Percentiles rank a stretch among this genome's conserved stretches.
Evolutionary conservation across 2,329 filamentous ascomycete species (phyloP).

Genomic region (Calonectria crousiana): DNA sequence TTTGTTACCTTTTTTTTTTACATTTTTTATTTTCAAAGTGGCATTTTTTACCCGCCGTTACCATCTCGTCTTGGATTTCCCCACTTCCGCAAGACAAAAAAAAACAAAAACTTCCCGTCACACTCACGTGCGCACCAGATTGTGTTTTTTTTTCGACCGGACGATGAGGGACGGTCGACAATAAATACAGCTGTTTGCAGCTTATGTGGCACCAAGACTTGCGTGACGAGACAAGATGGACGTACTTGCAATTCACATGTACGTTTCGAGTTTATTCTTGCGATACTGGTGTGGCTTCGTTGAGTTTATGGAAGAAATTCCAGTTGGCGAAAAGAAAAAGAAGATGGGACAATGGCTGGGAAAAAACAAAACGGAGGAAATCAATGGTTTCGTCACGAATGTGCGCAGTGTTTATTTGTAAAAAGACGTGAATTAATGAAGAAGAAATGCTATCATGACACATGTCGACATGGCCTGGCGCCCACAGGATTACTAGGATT

Average conservation of each 20-base stretch:
- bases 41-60: not conserved
- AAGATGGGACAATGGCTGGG: not conserved
- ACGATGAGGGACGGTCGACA: not conserved
- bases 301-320: not conserved
- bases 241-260: not conserved
- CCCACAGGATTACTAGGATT: slow-evolving; percentile 37
- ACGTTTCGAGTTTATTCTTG: not conserved
- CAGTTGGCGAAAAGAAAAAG: not conserved
- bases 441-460: slow-evolving; percentile 48
- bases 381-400: slow-evolving; percentile 20
- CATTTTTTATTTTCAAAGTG: not conserved
- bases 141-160: not conserved
- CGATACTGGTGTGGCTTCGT: not conserved
- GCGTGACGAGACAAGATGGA: not conserved
- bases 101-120: not conserved
- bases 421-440: slow-evolving; percentile 44
- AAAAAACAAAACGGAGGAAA: slow-evolving; percentile 25
- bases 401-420: slow-evolving; percentile 33
- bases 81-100: not conserved
- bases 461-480: slow-evolving; percentile 40
- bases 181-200: not conserved
- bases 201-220: not conserved
- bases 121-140: not conserved
- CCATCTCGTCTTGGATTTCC: not conserved
- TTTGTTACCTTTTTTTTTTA: not conserved